Evolutionary conservation across 2,329 filamentous ascomycete genomes (phyloP).

Genomic region (Gnomoniopsis smithogilvyi): DNA sequence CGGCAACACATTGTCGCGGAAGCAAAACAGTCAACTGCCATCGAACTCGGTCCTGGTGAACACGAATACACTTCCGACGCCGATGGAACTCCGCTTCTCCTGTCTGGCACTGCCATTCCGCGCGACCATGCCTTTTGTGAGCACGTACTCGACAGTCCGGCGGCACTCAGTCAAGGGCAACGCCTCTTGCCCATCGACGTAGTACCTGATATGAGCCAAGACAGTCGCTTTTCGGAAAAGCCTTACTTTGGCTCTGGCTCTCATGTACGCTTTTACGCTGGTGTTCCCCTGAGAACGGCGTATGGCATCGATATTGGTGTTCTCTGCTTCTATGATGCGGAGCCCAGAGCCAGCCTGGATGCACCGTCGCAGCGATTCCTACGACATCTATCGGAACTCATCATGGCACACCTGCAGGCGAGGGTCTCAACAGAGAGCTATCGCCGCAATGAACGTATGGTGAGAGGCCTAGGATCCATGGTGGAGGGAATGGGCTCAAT

Average conservation of each 20-base stretch:
- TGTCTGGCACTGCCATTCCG: slow-evolving; percentile 7
- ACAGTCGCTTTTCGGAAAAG: slow-evolving; percentile 1
- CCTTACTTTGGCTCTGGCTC: not conserved
- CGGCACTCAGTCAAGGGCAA: not conserved
- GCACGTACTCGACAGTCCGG: not conserved
- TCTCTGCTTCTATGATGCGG: not conserved
- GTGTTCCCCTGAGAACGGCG: slow-evolving; percentile 11
- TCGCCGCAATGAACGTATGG: slow-evolving; percentile 23
- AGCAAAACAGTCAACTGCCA: slow-evolving; percentile 4
- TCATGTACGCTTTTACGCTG: slow-evolving; percentile 11
- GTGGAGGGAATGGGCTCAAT: slow-evolving; percentile 18
- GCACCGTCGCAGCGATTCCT: slow-evolving; percentile 19
- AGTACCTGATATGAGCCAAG: slow-evolving; percentile 8
- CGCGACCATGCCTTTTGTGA: slow-evolving; percentile 1
- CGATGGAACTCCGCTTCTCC: not conserved
- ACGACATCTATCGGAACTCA: slow-evolving; percentile 22
- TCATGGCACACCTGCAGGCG: slow-evolving; percentile 27
- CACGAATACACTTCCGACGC: not conserved
- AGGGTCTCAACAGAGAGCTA: slow-evolving; percentile 21
- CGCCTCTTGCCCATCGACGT: slow-evolving; percentile 2
- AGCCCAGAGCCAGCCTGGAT: slow-evolving; percentile 6
- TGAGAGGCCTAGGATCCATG: slow-evolving; percentile 23
- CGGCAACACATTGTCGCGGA: slow-evolving; percentile 16
- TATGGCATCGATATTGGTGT: slow-evolving; percentile 15
- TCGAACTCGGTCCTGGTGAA: not conserved